These are phyloP conservation scores for Paraphaeosphaeria minitans DNA, from an alignment of 2,329 filamentous ascomycete genomes.

Conservation along the genomic window DNA sequence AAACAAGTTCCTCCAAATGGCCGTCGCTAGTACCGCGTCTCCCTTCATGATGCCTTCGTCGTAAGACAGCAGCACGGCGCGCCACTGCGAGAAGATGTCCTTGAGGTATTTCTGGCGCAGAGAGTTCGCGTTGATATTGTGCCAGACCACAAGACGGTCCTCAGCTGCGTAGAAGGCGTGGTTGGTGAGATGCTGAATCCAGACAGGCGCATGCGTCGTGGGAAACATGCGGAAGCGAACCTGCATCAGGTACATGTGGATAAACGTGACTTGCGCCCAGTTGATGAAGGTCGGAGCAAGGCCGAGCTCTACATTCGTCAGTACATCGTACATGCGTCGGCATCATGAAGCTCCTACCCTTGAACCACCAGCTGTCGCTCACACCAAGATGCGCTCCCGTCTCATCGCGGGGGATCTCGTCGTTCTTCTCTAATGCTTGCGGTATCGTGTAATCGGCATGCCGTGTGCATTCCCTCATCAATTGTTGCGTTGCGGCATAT, in stretches of 20 bases:
- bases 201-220: constrained; percentile 69
- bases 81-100: constrained; percentile 92
- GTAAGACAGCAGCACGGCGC: constrained; percentile 81
- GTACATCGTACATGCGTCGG: background rate
- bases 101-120: constrained; percentile 71
- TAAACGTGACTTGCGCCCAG: constrained; percentile 94
- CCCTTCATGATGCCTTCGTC: constrained; percentile 80
- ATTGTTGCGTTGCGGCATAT: constrained; percentile 75
- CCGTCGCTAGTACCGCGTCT: constrained; percentile 77
- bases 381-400: constrained; percentile 83
- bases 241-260: constrained; percentile 92
- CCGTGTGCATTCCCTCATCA: constrained; percentile 75
- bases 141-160: constrained; percentile 79
- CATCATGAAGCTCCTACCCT: constrained; percentile 60
- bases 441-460: constrained; percentile 80
- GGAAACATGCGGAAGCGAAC: constrained; percentile 82
- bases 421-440: constrained; percentile 67
- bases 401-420: constrained; percentile 70
- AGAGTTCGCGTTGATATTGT: constrained; percentile 65
- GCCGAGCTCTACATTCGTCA: constrained; percentile 65
- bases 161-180: constrained; percentile 94
- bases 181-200: constrained; percentile 90
- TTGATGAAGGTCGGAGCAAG: constrained; percentile 88
- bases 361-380: constrained; percentile 79
- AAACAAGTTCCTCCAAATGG: constrained; percentile 93